These are phyloP conservation scores for Dothistroma pini DNA, from an alignment of 2,329 filamentous ascomycete species.

Conservation along the genomic window DNA sequence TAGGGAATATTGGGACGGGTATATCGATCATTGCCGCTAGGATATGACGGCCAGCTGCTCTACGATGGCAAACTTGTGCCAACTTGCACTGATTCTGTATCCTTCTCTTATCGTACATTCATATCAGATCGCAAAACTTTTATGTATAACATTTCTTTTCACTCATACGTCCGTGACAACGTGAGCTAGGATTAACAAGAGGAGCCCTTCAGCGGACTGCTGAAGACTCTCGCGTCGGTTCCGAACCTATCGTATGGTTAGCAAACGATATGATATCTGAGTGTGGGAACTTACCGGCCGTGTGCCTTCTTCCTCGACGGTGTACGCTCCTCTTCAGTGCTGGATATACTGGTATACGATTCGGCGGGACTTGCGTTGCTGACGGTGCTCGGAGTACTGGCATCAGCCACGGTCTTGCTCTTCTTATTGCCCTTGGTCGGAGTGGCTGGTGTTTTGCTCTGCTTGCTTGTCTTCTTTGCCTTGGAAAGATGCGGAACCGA, in stretches of 20 bases:
- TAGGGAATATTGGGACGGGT: neutral
- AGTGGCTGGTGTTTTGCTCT: neutral
- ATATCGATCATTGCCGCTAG: neutral
- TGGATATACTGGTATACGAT: neutral
- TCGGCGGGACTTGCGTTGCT: neutral
- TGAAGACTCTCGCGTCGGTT: conserved; percentile 10
- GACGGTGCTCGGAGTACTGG: neutral
- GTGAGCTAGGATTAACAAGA: neutral
- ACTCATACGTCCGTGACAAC: neutral
- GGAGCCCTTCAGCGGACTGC: neutral
- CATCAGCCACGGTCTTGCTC: neutral
- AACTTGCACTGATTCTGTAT: neutral
- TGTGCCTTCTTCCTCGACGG: conserved; percentile 1
- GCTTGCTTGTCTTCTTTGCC: neutral
- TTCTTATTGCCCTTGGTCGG: neutral
- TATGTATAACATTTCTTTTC: neutral
- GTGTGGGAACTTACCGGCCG: neutral
- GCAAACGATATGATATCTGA: neutral
- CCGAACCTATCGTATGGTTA: conserved; percentile 4
- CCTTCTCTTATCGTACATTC: neutral
- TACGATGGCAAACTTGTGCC: neutral
- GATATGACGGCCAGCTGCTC: neutral
- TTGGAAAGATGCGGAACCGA: conserved; percentile 3
- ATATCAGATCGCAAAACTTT: neutral
- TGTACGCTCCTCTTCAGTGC: neutral